Evolutionary conservation across 2,329 filamentous ascomycete species (phyloP).

Genomic region (Penicillium sclerotiorum): DNA sequence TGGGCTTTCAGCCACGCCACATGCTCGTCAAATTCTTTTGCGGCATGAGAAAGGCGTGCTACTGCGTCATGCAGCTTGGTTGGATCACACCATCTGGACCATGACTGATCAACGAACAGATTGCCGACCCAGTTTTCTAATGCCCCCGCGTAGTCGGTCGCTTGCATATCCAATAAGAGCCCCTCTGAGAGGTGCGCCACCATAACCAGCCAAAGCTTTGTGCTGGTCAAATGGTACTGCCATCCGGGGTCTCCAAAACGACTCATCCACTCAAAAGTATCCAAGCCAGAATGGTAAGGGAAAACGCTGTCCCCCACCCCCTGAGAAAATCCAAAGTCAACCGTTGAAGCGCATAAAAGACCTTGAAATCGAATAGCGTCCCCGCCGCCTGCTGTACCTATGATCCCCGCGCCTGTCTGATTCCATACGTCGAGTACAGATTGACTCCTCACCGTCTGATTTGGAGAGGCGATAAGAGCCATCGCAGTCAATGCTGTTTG

Average conservation of each 20-base stretch:
- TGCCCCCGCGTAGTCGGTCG: slow-evolving; percentile 32
- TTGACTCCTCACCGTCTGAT: slow-evolving; percentile 65
- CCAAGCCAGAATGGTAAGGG: slow-evolving; percentile 75
- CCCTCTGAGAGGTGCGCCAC: slow-evolving; percentile 59
- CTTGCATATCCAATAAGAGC: slow-evolving; percentile 61
- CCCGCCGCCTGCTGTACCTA: slow-evolving; percentile 53
- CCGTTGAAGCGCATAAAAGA: slow-evolving; percentile 58
- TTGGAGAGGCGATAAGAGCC: slow-evolving; percentile 31
- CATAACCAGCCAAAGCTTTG: slow-evolving; percentile 63
- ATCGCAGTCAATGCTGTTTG: slow-evolving; percentile 30
- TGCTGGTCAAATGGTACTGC: slow-evolving; percentile 59
- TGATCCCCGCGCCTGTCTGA: slow-evolving; percentile 56
- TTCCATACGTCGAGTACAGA: slow-evolving; percentile 66
- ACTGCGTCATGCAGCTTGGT: neutral
- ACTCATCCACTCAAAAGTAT: slow-evolving; percentile 75
- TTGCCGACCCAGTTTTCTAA: neutral
- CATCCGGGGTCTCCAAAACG: slow-evolving; percentile 65
- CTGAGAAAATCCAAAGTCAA: slow-evolving; percentile 60
- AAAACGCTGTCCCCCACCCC: slow-evolving; percentile 50
- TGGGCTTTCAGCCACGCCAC: neutral
- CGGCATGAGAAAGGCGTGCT: neutral
- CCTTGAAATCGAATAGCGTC: slow-evolving; percentile 69
- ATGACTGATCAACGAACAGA: neutral
- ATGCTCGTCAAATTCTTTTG: neutral
- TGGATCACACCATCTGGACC: neutral